These are phyloP conservation scores for Adansonia madagascariensis DNA, from an alignment of 441 rosid genomes.

Conservation along the genomic window DNA sequence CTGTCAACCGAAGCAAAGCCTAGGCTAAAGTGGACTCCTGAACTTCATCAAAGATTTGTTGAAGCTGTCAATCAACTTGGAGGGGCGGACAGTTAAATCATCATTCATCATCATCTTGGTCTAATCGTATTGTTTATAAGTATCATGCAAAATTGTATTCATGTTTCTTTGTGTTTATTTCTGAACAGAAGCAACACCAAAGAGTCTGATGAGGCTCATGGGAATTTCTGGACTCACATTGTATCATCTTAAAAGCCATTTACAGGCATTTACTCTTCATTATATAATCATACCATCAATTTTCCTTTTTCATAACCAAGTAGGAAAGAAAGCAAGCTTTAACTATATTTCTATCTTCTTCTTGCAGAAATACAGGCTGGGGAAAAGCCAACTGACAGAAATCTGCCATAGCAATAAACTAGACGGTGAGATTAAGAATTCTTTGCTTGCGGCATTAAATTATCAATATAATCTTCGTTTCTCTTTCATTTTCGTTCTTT, in stretches of 20 bases:
- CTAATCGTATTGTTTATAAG: neutral
- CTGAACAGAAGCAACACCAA: conserved; percentile 90
- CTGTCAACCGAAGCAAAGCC: conserved; percentile 92
- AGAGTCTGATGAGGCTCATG: conserved; percentile 84
- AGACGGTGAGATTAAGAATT: conserved; percentile 42
- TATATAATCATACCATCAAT: conserved; percentile 23
- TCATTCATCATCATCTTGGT: conserved; percentile 28
- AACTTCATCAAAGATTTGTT: conserved; percentile 82
- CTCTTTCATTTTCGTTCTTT: conserved; percentile 29
- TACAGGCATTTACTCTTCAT: conserved; percentile 58
- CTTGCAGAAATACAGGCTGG: conserved; percentile 87
- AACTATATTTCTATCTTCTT: conserved; percentile 20
- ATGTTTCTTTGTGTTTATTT: conserved; percentile 19
- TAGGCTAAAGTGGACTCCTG: conserved; percentile 94
- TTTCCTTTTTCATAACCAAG: conserved; percentile 4
- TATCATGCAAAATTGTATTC: neutral
- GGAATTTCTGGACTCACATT: conserved; percentile 89
- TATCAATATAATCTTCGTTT: conserved; percentile 22
- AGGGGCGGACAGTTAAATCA: conserved; percentile 76
- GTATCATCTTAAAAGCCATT: conserved; percentile 97
- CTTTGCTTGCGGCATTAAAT: conserved; percentile 6
- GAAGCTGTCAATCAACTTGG: conserved; percentile 86
- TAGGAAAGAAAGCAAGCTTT: conserved; percentile 11
- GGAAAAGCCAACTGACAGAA: conserved; percentile 65
- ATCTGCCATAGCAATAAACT: conserved; percentile 49